Base-by-base conservation (phyloP, 140 eudicot species). In the Eryngium alpinum region DNA sequence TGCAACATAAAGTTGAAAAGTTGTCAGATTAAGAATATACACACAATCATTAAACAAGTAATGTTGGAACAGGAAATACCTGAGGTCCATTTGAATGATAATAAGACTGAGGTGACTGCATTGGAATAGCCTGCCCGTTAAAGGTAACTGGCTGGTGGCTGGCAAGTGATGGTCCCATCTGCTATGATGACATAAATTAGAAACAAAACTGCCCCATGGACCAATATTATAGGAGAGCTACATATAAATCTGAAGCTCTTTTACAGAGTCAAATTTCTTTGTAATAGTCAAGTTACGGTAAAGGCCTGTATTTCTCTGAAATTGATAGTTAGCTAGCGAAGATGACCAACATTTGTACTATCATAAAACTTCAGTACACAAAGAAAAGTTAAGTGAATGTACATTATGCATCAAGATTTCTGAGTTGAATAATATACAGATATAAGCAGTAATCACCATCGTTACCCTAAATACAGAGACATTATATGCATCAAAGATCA, bases 121-220 rank as follows among this genome's bases (percentile, higher is more conserved):
- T 62, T 28, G 86, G 85, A n/a, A 89, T 82, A 82, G 88, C 96
- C 81, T 87, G 99, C 18, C 92, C 97, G 81, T 91, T 93, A 80
- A 80, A 92, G 38, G 88, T 84, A 82, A 92, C 90, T 75, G 96
- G 97, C 81, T 88, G 99, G 77, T 84, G 91, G 57, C 87, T 79
- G n/a, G 87, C 85, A 87, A 88, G 91, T 5, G 93, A 72, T 12
- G 97, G 99, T 72, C 97, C 97, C 81, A 91, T 87, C 97, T 94
- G 90, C 85, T 81, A 78, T 82, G 49, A 51, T 33, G 29, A 77
- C 24, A 77, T 28, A n/a, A 34, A 63, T 77, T 46, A 88, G 63
- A 67, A 18, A 73, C 79, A 52, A 32, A 33, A 28, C 22, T 22
- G 29, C 73, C 59, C 25, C 75, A 33, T 69, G 19, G 32, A 46